A percentile compares a stretch with the other conserved stretches of the same genome.
These are phyloP conservation scores for Exutisphaerella laricina DNA, from an alignment of 2,329 filamentous ascomycete genomes.

Conservation along the genomic window DNA sequence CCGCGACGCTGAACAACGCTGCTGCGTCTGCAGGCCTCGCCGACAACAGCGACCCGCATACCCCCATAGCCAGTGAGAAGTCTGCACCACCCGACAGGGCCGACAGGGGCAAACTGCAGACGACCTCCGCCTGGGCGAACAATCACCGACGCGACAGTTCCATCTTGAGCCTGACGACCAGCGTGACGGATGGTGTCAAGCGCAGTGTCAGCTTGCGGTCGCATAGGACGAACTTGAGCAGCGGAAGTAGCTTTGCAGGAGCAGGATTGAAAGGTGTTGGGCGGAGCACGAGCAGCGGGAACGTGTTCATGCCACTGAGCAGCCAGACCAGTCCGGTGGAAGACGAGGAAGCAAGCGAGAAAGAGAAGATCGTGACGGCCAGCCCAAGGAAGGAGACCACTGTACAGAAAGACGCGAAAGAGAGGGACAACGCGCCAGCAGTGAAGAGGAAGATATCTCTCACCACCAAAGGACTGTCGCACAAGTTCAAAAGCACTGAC, in stretches of 20 bases:
- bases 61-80: too few species aligned
- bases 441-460: constrained; percentile 20
- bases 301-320: constrained; percentile 14
- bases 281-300: constrained; percentile 5
- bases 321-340: constrained; percentile 13
- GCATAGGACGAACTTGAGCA: constrained; percentile 27
- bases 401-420: constrained; percentile 1
- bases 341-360: constrained; percentile 9
- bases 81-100: not conserved
- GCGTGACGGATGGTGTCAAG: constrained; percentile 36
- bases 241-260: constrained; percentile 21
- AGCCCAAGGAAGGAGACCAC: not conserved
- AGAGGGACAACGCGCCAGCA: constrained; percentile 7
- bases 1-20: too few species aligned
- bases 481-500: constrained; percentile 22
- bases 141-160: constrained; percentile 25
- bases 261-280: not conserved
- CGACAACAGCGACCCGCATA: too few species aligned
- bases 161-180: constrained; percentile 25
- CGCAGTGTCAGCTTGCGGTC: constrained; percentile 38
- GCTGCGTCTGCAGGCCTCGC: too few species aligned
- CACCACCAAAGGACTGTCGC: constrained; percentile 19
- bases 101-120: not conserved
- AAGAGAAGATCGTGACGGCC: constrained; percentile 2
- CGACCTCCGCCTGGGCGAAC: not conserved